Percentiles rank a stretch among this genome's conserved stretches.
Conservation (phyloP, 805 yeast species). For the Cyberlindnera meyerae region DNA sequence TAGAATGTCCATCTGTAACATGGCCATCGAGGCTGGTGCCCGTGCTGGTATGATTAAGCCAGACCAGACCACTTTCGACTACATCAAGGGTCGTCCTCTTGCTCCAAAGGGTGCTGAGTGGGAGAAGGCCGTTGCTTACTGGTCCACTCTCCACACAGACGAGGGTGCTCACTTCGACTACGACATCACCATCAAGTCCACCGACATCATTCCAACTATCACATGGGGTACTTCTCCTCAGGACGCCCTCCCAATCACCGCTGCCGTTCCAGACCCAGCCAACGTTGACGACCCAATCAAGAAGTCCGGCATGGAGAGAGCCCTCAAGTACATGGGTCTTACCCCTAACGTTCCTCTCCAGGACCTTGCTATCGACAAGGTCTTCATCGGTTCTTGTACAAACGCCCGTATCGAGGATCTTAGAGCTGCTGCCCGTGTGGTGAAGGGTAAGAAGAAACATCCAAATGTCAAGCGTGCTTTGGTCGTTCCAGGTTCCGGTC, state of each 20-base stretch:
- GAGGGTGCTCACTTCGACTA: slow-evolving; percentile 86
- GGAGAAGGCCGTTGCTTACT: slow-evolving; percentile 89
- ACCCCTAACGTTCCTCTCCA: slow-evolving; percentile 73
- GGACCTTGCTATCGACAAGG: slow-evolving; percentile 82
- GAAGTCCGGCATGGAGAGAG: slow-evolving; percentile 83
- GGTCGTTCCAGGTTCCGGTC: slow-evolving; percentile 97
- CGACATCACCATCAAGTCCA: slow-evolving; percentile 75
- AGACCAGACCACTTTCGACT: slow-evolving; percentile 82
- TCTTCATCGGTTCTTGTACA: slow-evolving; percentile 97
- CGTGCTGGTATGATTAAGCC: slow-evolving; percentile 99
- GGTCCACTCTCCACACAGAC: slow-evolving; percentile 86
- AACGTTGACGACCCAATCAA: slow-evolving; percentile 64
- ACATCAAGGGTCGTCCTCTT: slow-evolving; percentile 88
- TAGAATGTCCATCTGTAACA: slow-evolving; percentile 98
- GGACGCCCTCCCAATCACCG: slow-evolving; percentile 94
- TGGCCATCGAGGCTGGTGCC: slow-evolving; percentile 99
- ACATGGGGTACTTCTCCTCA: slow-evolving; percentile 99
- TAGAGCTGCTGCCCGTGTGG: slow-evolving; percentile 91
- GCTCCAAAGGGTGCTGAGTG: slow-evolving; percentile 93
- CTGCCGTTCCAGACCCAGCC: slow-evolving; percentile 86
- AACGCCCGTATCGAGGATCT: slow-evolving; percentile 96
- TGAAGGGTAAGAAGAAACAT: slow-evolving; percentile 85
- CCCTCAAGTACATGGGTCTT: slow-evolving; percentile 89
- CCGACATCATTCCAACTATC: slow-evolving; percentile 89
- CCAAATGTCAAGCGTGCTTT: slow-evolving; percentile 73